phyloP scores from a whole-genome alignment of 805 yeast species.

The Lachancea fermentati region DNA sequence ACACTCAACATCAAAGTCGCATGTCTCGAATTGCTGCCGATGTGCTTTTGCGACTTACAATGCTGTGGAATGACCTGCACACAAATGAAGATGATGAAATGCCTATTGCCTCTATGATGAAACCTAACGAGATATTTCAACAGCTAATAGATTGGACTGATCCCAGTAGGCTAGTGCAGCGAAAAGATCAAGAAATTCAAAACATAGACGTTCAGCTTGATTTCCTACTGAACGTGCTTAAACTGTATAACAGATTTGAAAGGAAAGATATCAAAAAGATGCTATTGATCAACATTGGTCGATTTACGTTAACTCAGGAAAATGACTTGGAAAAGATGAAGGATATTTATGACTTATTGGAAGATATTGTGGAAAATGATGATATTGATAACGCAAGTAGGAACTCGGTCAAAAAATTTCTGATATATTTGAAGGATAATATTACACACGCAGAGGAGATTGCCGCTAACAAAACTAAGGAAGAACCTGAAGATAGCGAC shows the following conservation, averaged over 20 bases:
- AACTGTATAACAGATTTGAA: constrained; percentile 41
- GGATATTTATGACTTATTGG: constrained; percentile 24
- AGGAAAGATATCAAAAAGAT: constrained; percentile 50
- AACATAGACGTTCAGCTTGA: constrained; percentile 49
- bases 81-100: constrained; percentile 31
- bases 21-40: constrained; percentile 62
- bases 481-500: constrained; percentile 8
- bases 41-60: constrained; percentile 53
- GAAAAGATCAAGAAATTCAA: constrained; percentile 36
- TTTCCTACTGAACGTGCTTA: constrained; percentile 50
- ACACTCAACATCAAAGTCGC: constrained; percentile 60
- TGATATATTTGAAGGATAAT: constrained; percentile 10
- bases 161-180: constrained; percentile 57
- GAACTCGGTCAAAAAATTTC: constrained; percentile 34
- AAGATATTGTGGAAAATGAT: constrained; percentile 29
- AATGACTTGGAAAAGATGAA: constrained; percentile 24
- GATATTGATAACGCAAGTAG: constrained; percentile 30
- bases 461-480: constrained; percentile 3
- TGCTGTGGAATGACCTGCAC: constrained; percentile 36
- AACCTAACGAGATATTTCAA: constrained; percentile 52
- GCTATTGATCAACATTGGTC: constrained; percentile 45
- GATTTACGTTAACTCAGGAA: constrained; percentile 39
- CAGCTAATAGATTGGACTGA: constrained; percentile 84
- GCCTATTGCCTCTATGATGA: constrained; percentile 25
- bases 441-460: constrained; percentile 13